Conservation (phyloP, 208 protist genomes). For the Leishmania mexicana region DNA sequence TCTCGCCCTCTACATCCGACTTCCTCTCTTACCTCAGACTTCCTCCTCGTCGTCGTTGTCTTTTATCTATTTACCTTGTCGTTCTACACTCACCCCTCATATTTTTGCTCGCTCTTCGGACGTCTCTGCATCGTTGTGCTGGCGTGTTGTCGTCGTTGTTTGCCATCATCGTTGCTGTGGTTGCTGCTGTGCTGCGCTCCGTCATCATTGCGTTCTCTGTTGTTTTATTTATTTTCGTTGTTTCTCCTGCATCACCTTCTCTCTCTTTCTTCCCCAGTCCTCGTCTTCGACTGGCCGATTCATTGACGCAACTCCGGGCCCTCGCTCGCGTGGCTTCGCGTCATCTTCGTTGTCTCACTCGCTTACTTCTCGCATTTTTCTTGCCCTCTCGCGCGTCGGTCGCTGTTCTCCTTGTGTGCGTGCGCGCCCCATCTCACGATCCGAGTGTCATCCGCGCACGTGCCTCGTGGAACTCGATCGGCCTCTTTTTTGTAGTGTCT, state of each 20-base stretch:
- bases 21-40: background rate
- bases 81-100: background rate
- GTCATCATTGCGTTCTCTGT: background rate
- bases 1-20: background rate
- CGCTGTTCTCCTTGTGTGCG: background rate
- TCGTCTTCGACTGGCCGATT: background rate
- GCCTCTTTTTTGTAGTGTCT: background rate
- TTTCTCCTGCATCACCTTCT: background rate
- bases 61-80: background rate
- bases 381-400: background rate
- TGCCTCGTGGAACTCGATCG: background rate
- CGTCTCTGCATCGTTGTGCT: background rate
- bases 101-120: background rate
- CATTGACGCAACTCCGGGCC: background rate
- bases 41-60: background rate
- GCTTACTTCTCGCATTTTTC: background rate
- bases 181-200: background rate
- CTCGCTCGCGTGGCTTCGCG: background rate
- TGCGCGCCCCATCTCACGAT: background rate
- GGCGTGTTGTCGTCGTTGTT: too few relatives aligned
- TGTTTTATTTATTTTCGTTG: background rate
- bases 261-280: background rate
- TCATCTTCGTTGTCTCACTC: background rate
- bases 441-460: background rate
- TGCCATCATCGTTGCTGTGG: background rate